Percentiles rank a stretch among this genome's conserved stretches.
Evolutionary conservation across 2,329 filamentous ascomycete genomes (phyloP).

Genomic region (Botrytis fabae): DNA sequence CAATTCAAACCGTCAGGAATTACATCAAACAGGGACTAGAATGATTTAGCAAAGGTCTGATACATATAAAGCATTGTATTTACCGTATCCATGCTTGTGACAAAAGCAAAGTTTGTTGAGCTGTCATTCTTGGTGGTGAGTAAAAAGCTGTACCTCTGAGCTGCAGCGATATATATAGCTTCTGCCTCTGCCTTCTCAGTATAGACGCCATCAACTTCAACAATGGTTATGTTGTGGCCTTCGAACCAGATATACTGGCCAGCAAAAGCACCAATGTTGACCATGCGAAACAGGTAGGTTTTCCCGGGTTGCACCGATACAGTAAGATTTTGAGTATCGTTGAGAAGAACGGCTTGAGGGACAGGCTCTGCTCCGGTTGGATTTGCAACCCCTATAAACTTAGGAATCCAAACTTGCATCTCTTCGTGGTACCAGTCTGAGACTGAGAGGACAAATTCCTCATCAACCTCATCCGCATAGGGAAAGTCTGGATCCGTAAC

Average conservation of each 20-base stretch:
- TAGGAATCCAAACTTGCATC: conserved; percentile 47
- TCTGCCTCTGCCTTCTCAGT: conserved; percentile 57
- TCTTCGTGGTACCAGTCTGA: conserved; percentile 63
- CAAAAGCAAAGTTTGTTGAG: conserved; percentile 64
- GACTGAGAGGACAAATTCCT: conserved; percentile 56
- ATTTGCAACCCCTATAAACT: conserved; percentile 50
- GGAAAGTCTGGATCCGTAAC: conserved; percentile 54
- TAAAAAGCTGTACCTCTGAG: conserved; percentile 65
- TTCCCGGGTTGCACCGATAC: conserved; percentile 63
- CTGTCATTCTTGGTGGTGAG: conserved; percentile 64
- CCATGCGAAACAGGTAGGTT: conserved; percentile 71
- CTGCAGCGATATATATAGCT: conserved; percentile 66
- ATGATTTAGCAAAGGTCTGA: conserved; percentile 32
- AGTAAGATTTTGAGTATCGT: conserved; percentile 64
- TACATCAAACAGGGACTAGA: conserved; percentile 59
- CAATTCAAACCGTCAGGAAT: conserved; percentile 68
- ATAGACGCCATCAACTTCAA: conserved; percentile 74
- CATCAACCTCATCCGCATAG: conserved; percentile 51
- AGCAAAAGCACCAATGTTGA: conserved; percentile 73
- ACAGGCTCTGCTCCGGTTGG: conserved; percentile 58
- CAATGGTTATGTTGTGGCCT: conserved; percentile 65
- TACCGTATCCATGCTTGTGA: conserved; percentile 65
- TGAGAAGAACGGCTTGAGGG: conserved; percentile 68
- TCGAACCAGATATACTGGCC: conserved; percentile 68
- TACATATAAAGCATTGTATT: not conserved